Evolutionary conservation across 2,329 filamentous ascomycete genomes (phyloP).

Genomic region (Xylariaceae sp.): DNA sequence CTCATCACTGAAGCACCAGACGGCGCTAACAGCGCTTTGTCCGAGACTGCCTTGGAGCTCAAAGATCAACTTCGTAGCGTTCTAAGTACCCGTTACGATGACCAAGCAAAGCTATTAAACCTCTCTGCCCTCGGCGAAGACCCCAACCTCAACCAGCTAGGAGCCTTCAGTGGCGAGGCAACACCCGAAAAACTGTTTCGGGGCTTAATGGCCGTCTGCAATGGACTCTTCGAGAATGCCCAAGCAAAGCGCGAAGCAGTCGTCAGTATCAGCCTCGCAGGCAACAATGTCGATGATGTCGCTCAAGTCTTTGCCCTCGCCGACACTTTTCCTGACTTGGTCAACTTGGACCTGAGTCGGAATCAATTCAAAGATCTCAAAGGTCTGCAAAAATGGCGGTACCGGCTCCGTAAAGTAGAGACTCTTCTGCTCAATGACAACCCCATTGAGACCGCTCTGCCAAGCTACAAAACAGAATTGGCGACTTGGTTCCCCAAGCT

Average conservation of each 20-base stretch:
- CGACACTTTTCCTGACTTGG: slow-evolving; percentile 77
- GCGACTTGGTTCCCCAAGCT: slow-evolving; percentile 81
- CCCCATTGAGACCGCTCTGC: slow-evolving; percentile 61
- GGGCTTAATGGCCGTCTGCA: slow-evolving; percentile 83
- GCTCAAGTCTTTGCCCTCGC: slow-evolving; percentile 71
- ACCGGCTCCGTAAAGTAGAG: slow-evolving; percentile 74
- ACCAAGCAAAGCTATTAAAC: slow-evolving; percentile 71
- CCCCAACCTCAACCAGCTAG: slow-evolving; percentile 66
- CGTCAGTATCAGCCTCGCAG: slow-evolving; percentile 75
- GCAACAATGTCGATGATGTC: slow-evolving; percentile 75
- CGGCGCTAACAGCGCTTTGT: slow-evolving; percentile 42
- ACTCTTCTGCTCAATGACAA: slow-evolving; percentile 78
- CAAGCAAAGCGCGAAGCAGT: slow-evolving; percentile 76
- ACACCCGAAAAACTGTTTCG: slow-evolving; percentile 86
- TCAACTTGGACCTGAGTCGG: slow-evolving; percentile 83
- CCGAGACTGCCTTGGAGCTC: slow-evolving; percentile 56
- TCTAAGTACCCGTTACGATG: slow-evolving; percentile 71
- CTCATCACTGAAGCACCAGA: slow-evolving; percentile 49
- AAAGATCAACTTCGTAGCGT: slow-evolving; percentile 68
- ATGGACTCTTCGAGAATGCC: slow-evolving; percentile 69
- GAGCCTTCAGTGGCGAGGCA: slow-evolving; percentile 70
- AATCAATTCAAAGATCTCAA: slow-evolving; percentile 72
- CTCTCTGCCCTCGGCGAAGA: slow-evolving; percentile 77
- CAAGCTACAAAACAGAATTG: slow-evolving; percentile 65
- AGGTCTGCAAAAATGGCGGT: slow-evolving; percentile 71